phyloP scores from a whole-genome alignment of 805 yeast species.

The Candida fluviatilis region DNA sequence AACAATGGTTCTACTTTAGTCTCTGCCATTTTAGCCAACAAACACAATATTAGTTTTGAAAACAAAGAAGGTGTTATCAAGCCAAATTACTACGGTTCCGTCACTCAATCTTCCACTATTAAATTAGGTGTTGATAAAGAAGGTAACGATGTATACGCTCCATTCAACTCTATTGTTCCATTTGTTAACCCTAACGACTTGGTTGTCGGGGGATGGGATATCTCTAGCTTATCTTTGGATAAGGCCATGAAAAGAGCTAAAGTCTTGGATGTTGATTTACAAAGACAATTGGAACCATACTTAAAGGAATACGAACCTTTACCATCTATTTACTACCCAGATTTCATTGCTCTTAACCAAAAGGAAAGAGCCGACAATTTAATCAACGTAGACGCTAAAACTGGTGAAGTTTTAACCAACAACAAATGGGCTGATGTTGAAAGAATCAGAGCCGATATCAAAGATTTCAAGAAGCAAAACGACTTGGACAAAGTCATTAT shows the following conservation, averaged over 20 bases:
- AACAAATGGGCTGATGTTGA: constrained; percentile 90
- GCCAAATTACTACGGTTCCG: constrained; percentile 90
- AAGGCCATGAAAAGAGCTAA: constrained; percentile 81
- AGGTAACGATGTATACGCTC: constrained; percentile 88
- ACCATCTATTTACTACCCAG: constrained; percentile 90
- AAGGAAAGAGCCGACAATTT: constrained; percentile 87
- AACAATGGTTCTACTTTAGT: constrained; percentile 92
- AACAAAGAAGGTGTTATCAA: constrained; percentile 72
- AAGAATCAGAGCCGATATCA: constrained; percentile 78
- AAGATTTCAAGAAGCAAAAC: constrained; percentile 68
- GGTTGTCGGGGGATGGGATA: constrained; percentile 94
- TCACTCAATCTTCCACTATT: constrained; percentile 87
- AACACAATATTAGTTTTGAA: constrained; percentile 69
- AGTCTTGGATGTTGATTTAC: constrained; percentile 83
- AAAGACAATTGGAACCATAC: constrained; percentile 63
- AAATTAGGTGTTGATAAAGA: constrained; percentile 78
- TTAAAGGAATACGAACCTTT: constrained; percentile 64
- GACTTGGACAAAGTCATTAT: constrained; percentile 82
- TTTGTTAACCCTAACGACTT: constrained; percentile 87
- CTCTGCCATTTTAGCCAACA: constrained; percentile 83
- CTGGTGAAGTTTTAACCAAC: constrained; percentile 47
- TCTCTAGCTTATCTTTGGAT: constrained; percentile 63
- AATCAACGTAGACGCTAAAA: constrained; percentile 47
- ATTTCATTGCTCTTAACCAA: constrained; percentile 94
- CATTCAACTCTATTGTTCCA: constrained; percentile 86